Conservation (phyloP, 257 asterid species). For the Jaltomata sinuosa region DNA sequence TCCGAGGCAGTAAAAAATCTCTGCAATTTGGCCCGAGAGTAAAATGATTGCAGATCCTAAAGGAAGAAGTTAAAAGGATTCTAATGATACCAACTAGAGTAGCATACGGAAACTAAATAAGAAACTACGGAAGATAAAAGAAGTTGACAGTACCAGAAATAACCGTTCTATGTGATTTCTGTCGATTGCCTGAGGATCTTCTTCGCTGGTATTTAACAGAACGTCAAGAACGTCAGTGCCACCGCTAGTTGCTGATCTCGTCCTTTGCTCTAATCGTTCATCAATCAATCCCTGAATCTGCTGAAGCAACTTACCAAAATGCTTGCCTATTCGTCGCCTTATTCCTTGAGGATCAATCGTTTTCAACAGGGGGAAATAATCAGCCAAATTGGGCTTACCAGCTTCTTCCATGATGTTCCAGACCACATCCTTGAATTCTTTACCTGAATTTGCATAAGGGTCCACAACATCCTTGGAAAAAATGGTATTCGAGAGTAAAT, state of each 20-base stretch:
- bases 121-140: neutral
- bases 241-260: neutral
- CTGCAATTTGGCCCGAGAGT: neutral
- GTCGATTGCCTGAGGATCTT: neutral
- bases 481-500: slow-evolving; percentile 43
- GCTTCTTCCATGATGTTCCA: slow-evolving; percentile 43
- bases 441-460: slow-evolving; percentile 46
- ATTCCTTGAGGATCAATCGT: slow-evolving; percentile 54
- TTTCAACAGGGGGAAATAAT: slow-evolving; percentile 36
- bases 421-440: slow-evolving; percentile 55
- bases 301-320: slow-evolving; percentile 29
- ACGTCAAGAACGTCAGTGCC: neutral
- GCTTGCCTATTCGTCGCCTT: slow-evolving; percentile 28
- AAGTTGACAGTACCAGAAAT: neutral
- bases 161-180: neutral
- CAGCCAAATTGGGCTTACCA: slow-evolving; percentile 61
- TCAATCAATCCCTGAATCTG: slow-evolving; percentile 28
- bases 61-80: neutral
- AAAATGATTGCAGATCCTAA: neutral
- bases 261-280: slow-evolving; percentile 28
- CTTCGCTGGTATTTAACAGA: neutral
- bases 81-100: too few species aligned
- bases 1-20: too few species aligned
- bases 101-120: too few species aligned
- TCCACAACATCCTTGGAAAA: slow-evolving; percentile 49